Evolutionary conservation across 2,329 filamentous ascomycete species (phyloP).

Genomic region (Aspergillus cejpii): DNA sequence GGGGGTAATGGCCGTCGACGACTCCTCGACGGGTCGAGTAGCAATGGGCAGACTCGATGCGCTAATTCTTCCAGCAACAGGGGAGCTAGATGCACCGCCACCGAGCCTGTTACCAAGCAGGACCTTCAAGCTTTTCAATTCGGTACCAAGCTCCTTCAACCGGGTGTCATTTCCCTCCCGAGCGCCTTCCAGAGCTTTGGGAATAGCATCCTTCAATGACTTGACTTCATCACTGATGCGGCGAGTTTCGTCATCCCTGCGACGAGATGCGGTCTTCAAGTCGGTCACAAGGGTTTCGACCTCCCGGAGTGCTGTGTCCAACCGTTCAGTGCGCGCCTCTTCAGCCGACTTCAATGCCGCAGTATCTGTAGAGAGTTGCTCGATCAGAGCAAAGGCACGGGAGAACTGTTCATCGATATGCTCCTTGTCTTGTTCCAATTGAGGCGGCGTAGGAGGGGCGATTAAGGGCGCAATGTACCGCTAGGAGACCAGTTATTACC

Average conservation of each 20-base stretch:
- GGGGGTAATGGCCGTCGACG: conserved; percentile 17
- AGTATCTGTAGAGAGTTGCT: conserved; percentile 87
- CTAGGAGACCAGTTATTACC: conserved; percentile 39
- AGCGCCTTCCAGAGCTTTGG: conserved; percentile 79
- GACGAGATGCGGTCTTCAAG: conserved; percentile 71
- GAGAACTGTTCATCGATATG: conserved; percentile 90
- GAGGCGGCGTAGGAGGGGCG: conserved; percentile 85
- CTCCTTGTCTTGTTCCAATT: conserved; percentile 89
- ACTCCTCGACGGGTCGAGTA: conserved; percentile 19
- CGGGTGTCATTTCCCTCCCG: conserved; percentile 75
- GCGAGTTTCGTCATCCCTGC: conserved; percentile 80
- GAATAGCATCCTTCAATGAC: conserved; percentile 74
- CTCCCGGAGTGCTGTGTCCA: conserved; percentile 75
- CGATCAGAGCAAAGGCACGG: conserved; percentile 80
- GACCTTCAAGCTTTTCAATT: conserved; percentile 88
- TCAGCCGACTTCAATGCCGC: conserved; percentile 81
- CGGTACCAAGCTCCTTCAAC: conserved; percentile 74
- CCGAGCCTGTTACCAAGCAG: conserved; percentile 62
- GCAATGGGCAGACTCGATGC: conserved; percentile 19
- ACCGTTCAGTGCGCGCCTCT: conserved; percentile 69
- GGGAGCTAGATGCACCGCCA: conserved; percentile 26
- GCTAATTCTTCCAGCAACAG: conserved; percentile 29
- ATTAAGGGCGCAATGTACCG: conserved; percentile 89
- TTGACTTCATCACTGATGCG: conserved; percentile 81
- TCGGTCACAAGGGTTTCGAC: conserved; percentile 77